phyloP scores from a whole-genome alignment of 1,284 basidiomycete genomes.

The Sporisorium exsertum region DNA sequence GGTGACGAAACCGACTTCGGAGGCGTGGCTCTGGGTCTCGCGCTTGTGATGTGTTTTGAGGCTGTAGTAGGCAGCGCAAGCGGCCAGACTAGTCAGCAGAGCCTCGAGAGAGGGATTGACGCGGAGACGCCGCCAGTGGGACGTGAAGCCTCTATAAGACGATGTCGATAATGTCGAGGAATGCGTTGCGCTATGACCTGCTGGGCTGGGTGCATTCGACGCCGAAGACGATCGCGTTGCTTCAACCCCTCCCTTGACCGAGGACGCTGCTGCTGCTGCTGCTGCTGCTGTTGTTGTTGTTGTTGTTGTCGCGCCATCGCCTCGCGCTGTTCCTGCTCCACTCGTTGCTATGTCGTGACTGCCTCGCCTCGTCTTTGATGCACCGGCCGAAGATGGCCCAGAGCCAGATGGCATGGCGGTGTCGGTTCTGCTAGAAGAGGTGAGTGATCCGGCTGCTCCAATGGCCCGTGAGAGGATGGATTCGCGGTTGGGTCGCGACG shows the following conservation, averaged over 20 bases:
- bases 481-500: conserved; percentile 17
- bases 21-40: conserved; percentile 38
- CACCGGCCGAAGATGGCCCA: neutral
- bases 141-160: neutral
- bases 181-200: conserved; percentile 2
- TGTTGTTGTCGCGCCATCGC: neutral
- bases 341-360: conserved; percentile 9
- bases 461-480: conserved; percentile 30
- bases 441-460: conserved; percentile 15
- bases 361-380: conserved; percentile 5
- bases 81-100: conserved; percentile 35
- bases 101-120: conserved; percentile 47
- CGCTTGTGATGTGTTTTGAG: conserved; percentile 35
- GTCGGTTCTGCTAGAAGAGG: conserved; percentile 9
- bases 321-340: neutral
- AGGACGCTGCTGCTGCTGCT: conserved; percentile 1
- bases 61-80: conserved; percentile 36
- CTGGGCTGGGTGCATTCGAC: conserved; percentile 16
- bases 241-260: conserved; percentile 13
- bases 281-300: neutral
- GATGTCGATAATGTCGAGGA: neutral
- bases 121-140: conserved; percentile 25
- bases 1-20: conserved; percentile 52
- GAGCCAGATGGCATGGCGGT: conserved; percentile 6
- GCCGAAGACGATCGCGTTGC: conserved; percentile 23